These are phyloP conservation scores for Trichodelitschia bisporula DNA, from an alignment of 495 filamentous ascomycete species.

Conservation along the genomic window DNA sequence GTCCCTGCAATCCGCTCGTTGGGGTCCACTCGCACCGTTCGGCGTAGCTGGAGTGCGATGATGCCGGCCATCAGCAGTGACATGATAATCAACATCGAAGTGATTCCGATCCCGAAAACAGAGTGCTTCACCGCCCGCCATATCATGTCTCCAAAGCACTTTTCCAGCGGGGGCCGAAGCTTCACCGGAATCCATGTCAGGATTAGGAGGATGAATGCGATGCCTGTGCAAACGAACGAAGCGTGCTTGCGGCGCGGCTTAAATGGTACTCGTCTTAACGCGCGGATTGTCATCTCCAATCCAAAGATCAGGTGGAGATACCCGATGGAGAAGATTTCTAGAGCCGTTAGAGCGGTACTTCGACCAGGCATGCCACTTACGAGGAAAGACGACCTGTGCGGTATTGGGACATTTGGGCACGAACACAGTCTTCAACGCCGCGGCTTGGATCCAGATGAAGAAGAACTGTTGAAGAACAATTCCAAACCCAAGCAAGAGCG, in stretches of 20 bases:
- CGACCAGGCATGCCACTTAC: conserved; percentile 3
- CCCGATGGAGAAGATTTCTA: conserved; percentile 8
- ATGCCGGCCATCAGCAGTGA: no score
- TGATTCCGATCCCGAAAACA: no score
- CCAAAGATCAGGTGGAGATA: conserved; percentile 10
- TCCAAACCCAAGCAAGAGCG: conserved; percentile 9
- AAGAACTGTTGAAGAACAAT: conserved; percentile 9
- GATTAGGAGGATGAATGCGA: conserved; percentile 4
- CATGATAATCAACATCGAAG: no score
- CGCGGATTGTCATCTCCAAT: conserved; percentile 7
- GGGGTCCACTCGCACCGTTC: conserved; percentile 8
- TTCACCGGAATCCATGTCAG: conserved; percentile 9
- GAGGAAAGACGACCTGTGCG: conserved; percentile 9
- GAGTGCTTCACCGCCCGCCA: conserved; percentile 9
- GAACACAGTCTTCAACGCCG: conserved; percentile 8
- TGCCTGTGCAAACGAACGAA: conserved; percentile 6
- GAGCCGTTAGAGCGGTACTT: neutral
- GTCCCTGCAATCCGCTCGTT: conserved; percentile 13
- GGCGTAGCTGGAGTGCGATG: conserved; percentile 10
- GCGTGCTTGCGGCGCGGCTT: conserved; percentile 9
- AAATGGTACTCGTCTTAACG: conserved; percentile 6
- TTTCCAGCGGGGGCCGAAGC: conserved; percentile 4
- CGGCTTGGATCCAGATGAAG: conserved; percentile 11
- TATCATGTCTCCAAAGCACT: conserved; percentile 9
- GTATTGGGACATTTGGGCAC: conserved; percentile 6